Base-by-base conservation (phyloP, 2,329 filamentous ascomycete species). In the Penicillium concentricum region DNA sequence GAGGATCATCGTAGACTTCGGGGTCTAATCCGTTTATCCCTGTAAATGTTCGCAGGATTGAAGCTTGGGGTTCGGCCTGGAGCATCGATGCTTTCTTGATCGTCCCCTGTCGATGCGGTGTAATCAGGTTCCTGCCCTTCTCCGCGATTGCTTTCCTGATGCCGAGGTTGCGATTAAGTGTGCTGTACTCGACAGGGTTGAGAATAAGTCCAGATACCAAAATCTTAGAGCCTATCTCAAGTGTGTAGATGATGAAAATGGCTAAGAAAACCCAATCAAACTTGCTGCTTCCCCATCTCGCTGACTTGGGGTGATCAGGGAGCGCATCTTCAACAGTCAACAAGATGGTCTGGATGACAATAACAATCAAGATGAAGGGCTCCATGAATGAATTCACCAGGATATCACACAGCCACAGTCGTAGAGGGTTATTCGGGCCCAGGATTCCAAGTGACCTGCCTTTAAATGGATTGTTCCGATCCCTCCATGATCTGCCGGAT, bases 161-260 rank as follows among this genome's bases (percentile, higher is more conserved):
- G 12, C 92, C 90, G 32, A 87, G 81, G 62, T 88, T 84, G 51
- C 90, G 85, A 72, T 95, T 90, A 60, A 95, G 89, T 5, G 92
- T 95, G 74, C 91, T 96, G 74, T 97, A 97, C 70, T 97, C 92
- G 9, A 86, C 79, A 2, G 94, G 90, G 70, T 99, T 99, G 63
- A 96, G 80, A 32, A 99, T 81, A 66, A 99, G 89, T 0, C 94
- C 95, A 0, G 94, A 99, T 0, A 99, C 95, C 58, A 99, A 88
- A 41, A 92, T 87, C 54, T 92, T 89, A 59, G 90, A 86, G 54
- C 88, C 78, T 35, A 95, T 82, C 74, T 99, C 95, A 22, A 95
- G 68, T 0, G 92, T 96, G 72, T 97, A 99, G 48, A 99, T 84
- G 56, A 89, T 80, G 72, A 99, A 99, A 6, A 99, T 84, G 2